Conservation (phyloP, 108 stramenopile species). For the Skeletonema tropicum region DNA sequence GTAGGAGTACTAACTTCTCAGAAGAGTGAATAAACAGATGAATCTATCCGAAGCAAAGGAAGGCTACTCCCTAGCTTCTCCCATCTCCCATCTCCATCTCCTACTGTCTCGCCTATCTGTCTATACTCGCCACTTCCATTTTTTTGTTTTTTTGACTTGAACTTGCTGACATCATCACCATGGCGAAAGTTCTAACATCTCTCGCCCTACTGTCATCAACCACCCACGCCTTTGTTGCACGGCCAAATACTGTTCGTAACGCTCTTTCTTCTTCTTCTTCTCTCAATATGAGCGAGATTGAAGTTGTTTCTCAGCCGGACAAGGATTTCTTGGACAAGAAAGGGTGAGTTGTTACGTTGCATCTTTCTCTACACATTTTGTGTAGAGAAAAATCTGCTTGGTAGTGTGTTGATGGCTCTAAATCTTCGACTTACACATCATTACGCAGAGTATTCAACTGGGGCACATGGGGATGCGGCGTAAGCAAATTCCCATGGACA, state of each 20-base stretch:
- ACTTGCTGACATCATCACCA: not conserved
- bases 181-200: slow-evolving; percentile 3
- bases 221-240: not conserved
- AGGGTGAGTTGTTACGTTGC: slow-evolving; percentile 37
- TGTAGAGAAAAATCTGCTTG: too few species aligned
- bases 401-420: not conserved
- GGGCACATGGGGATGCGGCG: slow-evolving; percentile 79
- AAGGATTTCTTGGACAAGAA: slow-evolving; percentile 69
- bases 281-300: slow-evolving; percentile 42
- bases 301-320: slow-evolving; percentile 62
- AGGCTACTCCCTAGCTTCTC: too few species aligned
- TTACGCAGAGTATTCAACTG: slow-evolving; percentile 40
- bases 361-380: not conserved
- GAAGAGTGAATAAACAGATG: too few species aligned
- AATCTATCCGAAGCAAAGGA: too few species aligned
- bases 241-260: not conserved
- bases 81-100: too few species aligned
- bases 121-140: too few species aligned
- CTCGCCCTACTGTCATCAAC: not conserved
- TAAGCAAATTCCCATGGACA: slow-evolving; percentile 81
- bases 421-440: not conserved
- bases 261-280: not conserved
- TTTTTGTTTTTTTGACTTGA: too few species aligned
- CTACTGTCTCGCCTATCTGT: too few species aligned
- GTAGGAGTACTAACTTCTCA: too few species aligned